phyloP scores from a whole-genome alignment of 1,284 basidiomycete species.

The Vanrija sp. region DNA sequence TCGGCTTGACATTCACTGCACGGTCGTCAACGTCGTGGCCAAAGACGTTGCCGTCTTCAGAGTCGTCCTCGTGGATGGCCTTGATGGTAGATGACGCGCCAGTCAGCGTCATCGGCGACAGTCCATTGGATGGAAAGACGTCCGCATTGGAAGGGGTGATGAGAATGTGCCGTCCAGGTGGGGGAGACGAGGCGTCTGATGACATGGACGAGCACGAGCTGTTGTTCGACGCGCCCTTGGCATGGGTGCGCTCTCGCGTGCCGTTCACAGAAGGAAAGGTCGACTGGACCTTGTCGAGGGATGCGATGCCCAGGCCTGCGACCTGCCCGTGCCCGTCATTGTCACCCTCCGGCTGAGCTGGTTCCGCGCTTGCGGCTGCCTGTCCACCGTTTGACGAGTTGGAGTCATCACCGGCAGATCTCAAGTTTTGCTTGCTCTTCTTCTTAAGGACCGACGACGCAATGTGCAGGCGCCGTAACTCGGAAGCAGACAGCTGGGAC shows the following conservation, averaged over 20 bases:
- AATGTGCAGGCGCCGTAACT: conserved; percentile 32
- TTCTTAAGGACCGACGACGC: conserved; percentile 35
- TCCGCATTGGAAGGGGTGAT: conserved; percentile 15
- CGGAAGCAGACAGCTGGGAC: conserved; percentile 14
- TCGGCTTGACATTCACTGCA: not conserved
- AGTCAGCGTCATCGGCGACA: not conserved
- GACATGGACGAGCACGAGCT: conserved; percentile 5
- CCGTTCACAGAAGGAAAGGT: conserved; percentile 10
- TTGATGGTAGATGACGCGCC: not conserved
- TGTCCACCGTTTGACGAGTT: not conserved
- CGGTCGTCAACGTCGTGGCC: not conserved
- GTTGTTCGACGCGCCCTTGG: conserved; percentile 3
- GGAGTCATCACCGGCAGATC: conserved; percentile 17
- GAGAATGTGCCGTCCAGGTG: conserved; percentile 7
- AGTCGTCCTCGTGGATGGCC: not conserved
- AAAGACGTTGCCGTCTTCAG: not conserved
- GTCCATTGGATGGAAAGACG: not conserved
- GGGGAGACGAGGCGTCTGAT: conserved; percentile 11
- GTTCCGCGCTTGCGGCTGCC: not conserved
- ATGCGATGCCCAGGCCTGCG: conserved; percentile 13
- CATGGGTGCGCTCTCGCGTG: not conserved
- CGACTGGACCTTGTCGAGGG: not conserved
- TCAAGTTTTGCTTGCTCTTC: conserved; percentile 17
- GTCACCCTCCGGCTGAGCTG: not conserved
- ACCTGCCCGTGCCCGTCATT: not conserved